Base-by-base conservation (phyloP, 208 protist genomes). In the Tritrichomonas foetus region DNA sequence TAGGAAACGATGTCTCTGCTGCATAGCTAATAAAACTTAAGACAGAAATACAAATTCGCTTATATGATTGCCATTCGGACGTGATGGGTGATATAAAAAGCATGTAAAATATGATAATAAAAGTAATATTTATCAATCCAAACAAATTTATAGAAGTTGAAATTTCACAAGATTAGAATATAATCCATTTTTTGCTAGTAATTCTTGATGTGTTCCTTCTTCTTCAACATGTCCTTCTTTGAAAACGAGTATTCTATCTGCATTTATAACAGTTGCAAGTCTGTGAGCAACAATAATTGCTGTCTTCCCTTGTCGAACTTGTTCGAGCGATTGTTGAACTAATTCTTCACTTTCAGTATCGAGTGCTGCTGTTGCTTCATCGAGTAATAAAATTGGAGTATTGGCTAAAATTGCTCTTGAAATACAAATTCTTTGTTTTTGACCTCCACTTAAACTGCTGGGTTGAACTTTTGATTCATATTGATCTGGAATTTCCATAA, bases 401-500 rank as follows among this genome's bases (percentile, higher is more conserved):
- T 44, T 39, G 39, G 33, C 50, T 13, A 92, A 30, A n/a, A 92
- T 66, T n/a, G 80, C 80, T 61, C 80, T 1, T 3, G 80, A 53
- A 1, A 92, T 66, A 25, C 80, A 92, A 14, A 92, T 64, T n/a
- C 44, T 1, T 39, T 92, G 80, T 22, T 92, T 92, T 25, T 92
- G 49, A n/a, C 80, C 80, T 8, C 44, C 44, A 13, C n/a, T 49
- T 14, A 92, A 25, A 39, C 27, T 47, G 11, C 33, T 47, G 3
- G 69, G 69, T 44, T 75, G 33, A 44, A 75, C 80, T 36, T 75
- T 5, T 8, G 94, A 95, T 0, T 92, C 41, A 47, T 94, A 95
- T 30, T 93, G 80, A 11, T 95, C 66, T 14, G 75, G 64, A 25
- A 95, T 72, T 30, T 49, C 39, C 30, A 75, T 66, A 33, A 96